phyloP scores from a whole-genome alignment of 2,329 filamentous ascomycete genomes.

The Diatrype stigma region DNA sequence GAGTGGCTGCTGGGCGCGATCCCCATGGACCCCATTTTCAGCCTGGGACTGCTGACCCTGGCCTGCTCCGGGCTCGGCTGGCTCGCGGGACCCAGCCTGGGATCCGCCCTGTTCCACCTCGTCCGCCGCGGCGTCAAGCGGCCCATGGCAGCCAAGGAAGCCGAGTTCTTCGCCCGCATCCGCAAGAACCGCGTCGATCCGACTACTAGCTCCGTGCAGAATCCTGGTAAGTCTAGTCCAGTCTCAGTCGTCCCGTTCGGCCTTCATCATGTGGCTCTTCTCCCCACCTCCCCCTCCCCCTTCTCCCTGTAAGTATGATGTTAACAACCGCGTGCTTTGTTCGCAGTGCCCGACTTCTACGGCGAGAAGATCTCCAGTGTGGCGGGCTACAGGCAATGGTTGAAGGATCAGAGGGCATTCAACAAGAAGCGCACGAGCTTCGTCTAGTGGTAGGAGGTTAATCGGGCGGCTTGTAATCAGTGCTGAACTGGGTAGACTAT shows the following conservation, averaged over 20 bases:
- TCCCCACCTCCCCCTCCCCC: too few species aligned
- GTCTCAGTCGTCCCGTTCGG: not conserved
- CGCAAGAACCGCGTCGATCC: constrained; percentile 92
- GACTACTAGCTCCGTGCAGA: constrained; percentile 79
- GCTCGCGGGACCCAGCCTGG: constrained; percentile 79
- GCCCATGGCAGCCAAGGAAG: constrained; percentile 83
- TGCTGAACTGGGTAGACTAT: not conserved
- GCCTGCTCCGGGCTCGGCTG: constrained; percentile 78
- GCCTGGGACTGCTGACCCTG: constrained; percentile 75
- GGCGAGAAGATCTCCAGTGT: constrained; percentile 97
- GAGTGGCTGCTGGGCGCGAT: constrained; percentile 68
- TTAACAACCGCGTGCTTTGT: too few species aligned
- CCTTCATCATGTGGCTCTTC: too few species aligned
- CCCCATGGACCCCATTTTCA: constrained; percentile 82
- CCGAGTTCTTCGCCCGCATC: constrained; percentile 86
- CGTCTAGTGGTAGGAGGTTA: constrained; percentile 36
- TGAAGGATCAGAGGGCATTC: constrained; percentile 96
- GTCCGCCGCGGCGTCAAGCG: constrained; percentile 66
- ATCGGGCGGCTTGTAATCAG: not conserved
- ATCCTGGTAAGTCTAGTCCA: constrained; percentile 56
- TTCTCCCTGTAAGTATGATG: too few species aligned
- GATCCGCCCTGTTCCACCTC: constrained; percentile 73
- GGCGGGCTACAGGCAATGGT: constrained; percentile 84
- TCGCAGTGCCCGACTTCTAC: constrained; percentile 84
- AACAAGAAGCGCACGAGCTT: constrained; percentile 80